Conservation (phyloP, 805 yeast species). For the Tetrapisispora taiwanensis region DNA sequence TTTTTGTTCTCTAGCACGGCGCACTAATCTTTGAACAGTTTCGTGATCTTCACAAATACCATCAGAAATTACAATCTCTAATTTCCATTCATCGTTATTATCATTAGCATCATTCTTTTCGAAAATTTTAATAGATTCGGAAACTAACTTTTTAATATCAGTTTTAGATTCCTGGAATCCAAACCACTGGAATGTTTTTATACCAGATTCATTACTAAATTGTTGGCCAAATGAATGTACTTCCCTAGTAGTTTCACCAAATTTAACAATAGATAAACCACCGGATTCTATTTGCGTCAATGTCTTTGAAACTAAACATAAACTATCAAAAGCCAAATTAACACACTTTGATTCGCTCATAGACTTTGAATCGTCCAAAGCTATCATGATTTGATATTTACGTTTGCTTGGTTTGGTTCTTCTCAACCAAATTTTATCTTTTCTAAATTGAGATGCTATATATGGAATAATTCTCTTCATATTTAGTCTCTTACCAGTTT, state of each 20-base stretch:
- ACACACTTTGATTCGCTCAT: conserved; percentile 91
- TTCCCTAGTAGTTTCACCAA: conserved; percentile 74
- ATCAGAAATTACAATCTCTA: conserved; percentile 86
- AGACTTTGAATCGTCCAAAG: conserved; percentile 94
- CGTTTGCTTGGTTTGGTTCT: conserved; percentile 96
- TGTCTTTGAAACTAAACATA: conserved; percentile 88
- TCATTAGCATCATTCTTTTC: conserved; percentile 44
- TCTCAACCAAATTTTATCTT: conserved; percentile 96
- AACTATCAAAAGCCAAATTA: conserved; percentile 86
- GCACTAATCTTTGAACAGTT: conserved; percentile 68
- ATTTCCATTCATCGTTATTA: conserved; percentile 76
- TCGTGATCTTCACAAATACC: conserved; percentile 97
- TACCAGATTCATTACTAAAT: conserved; percentile 75
- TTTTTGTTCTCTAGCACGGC: conserved; percentile 83
- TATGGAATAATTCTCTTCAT: conserved; percentile 97
- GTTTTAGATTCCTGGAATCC: conserved; percentile 84
- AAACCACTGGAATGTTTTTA: conserved; percentile 76
- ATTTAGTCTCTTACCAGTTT: conserved; percentile 92
- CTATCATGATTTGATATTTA: conserved; percentile 93
- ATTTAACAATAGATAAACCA: conserved; percentile 77
- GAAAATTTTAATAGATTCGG: conserved; percentile 63
- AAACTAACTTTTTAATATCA: conserved; percentile 65
- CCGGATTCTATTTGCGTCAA: conserved; percentile 92
- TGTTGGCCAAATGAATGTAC: conserved; percentile 87
- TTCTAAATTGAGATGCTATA: conserved; percentile 93